Conservation (phyloP, 2,329 filamentous ascomycete species). For the Diplodia mutila region DNA sequence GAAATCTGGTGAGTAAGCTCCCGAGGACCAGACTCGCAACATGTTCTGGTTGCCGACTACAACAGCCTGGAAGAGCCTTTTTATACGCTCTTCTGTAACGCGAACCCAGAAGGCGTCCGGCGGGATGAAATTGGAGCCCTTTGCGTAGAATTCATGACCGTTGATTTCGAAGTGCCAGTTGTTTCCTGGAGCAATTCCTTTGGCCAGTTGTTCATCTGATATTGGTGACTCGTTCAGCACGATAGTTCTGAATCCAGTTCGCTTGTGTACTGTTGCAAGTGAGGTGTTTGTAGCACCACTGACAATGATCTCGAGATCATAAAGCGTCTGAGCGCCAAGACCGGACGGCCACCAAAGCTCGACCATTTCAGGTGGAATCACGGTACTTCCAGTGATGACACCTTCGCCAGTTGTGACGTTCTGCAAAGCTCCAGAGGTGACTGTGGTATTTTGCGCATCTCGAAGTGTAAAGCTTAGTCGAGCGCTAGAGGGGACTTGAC, state of each 20-base stretch:
- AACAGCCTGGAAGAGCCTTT: constrained; percentile 58
- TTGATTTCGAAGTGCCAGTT: constrained; percentile 71
- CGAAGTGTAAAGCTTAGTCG: constrained; percentile 53
- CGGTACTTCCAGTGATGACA: constrained; percentile 55
- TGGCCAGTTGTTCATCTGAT: constrained; percentile 56
- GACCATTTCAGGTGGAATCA: constrained; percentile 50
- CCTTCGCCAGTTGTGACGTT: constrained; percentile 46
- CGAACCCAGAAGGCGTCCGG: constrained; percentile 66
- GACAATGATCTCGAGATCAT: constrained; percentile 58
- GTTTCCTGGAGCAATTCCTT: constrained; percentile 60
- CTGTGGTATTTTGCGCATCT: constrained; percentile 46
- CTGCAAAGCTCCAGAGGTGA: constrained; percentile 44
- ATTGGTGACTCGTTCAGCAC: constrained; percentile 61
- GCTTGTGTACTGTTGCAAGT: constrained; percentile 55
- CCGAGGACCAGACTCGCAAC: constrained; percentile 65
- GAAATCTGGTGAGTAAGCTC: constrained; percentile 64
- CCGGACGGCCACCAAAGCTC: constrained; percentile 66
- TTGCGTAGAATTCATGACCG: constrained; percentile 65
- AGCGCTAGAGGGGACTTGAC: constrained; percentile 49
- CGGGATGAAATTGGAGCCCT: constrained; percentile 67
- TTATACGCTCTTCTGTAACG: constrained; percentile 58
- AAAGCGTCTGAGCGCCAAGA: constrained; percentile 61
- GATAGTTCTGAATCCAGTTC: constrained; percentile 65
- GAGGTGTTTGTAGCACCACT: constrained; percentile 41
- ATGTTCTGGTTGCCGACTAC: constrained; percentile 66